Conservation (phyloP, 2,329 filamentous ascomycete genomes). For the Capronia americana region DNA sequence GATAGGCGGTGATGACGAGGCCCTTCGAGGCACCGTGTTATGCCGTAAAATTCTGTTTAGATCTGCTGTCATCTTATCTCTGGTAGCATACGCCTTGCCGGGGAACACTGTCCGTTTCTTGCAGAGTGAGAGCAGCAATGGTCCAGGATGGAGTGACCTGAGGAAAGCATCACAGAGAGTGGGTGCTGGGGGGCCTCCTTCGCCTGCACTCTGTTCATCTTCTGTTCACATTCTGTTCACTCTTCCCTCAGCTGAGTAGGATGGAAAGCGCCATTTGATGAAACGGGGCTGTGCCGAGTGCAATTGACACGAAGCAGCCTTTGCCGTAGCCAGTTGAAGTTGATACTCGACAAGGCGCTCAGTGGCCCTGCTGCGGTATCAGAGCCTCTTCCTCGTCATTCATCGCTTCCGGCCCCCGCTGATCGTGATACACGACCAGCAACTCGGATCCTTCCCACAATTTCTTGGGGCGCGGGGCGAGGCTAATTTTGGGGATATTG, state of each 20-base stretch:
- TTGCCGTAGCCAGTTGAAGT: background rate
- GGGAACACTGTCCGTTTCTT: background rate
- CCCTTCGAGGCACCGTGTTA: background rate
- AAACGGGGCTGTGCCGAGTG: background rate
- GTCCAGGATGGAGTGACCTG: background rate
- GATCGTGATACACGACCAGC: background rate
- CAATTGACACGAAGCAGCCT: background rate
- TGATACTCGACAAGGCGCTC: background rate
- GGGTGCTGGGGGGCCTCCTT: background rate
- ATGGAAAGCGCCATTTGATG: background rate
- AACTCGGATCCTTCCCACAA: background rate
- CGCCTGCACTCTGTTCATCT: background rate
- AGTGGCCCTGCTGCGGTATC: background rate
- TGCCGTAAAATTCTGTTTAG: background rate
- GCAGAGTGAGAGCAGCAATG: background rate
- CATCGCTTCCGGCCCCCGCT: conserved; percentile 6
- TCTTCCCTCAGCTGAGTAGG: background rate
- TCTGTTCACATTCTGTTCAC: background rate
- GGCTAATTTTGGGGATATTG: conserved; percentile 19
- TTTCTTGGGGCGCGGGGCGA: conserved; percentile 12
- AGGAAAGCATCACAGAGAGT: background rate
- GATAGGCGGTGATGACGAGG: background rate
- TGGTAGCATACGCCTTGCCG: background rate
- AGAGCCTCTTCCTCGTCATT: conserved; percentile 2
- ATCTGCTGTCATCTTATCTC: background rate